Evolutionary conservation across 192 early-diverging fungal species (phyloP), one percentile per base, ranked within the genome.

Genomic region (Linnemannia zychae): DNA sequence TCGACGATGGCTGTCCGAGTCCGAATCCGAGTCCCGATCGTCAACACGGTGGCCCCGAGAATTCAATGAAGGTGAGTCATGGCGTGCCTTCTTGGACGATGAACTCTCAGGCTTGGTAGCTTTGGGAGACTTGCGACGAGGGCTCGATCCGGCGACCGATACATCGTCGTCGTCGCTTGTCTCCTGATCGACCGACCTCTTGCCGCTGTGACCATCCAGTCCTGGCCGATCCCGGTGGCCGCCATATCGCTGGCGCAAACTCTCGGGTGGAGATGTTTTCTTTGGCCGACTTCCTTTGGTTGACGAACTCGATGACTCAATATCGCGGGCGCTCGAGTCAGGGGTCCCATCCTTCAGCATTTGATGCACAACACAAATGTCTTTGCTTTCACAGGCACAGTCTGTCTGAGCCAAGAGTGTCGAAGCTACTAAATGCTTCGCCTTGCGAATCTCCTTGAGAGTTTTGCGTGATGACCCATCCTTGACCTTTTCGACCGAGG

Each of bases 301-400:
- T 15, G 68, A n/a, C 16, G 48, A 13, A 40, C 67, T 31, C 28
- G 78, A 50, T 9, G 76, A 66, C 20, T 81, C 73, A 48, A 84
- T 73, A 20, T 88, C 79, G 1, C 82, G 75, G 4, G 70, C 13
- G 2, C 48, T 53, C 37, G 75, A n/a, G 44, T 87, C 82, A 16
- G 65, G 38, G 38, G 77, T 50, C 18, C 84, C 82, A 76, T 91
- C 89, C 44, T 38, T 77, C 28, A 76, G 65, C 75, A 90, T 78
- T 31, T 85, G 80, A 67, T 90, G 83, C 28, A 91, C 82, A 20
- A 91, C 53, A 66, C 90, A 91, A 11, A 71, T 65, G 1, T 87
- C 79, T 36, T 77, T 80, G 44, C 84, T 81, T 46, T 87, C 80
- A 37, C 90, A 91, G 22, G 89, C 90, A 75, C 90, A 91, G 37